A percentile compares a stretch with the other conserved stretches of the same genome.
Evolutionary conservation across 805 yeast species (phyloP).

Genomic region (Lipomyces kockii): DNA sequence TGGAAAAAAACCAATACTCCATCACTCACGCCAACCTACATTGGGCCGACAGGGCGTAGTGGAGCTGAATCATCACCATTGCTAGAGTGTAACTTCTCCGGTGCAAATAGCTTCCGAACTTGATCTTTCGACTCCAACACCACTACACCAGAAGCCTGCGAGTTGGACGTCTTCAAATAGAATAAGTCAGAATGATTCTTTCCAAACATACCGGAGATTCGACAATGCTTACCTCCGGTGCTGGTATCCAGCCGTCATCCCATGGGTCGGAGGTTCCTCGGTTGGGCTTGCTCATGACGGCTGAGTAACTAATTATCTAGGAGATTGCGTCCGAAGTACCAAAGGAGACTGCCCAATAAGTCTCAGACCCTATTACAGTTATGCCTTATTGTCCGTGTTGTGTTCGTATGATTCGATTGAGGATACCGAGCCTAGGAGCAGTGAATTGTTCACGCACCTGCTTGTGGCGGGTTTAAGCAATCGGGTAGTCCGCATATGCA

Average conservation of each 20-base stretch:
- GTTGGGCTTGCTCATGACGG: not conserved
- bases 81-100: not conserved
- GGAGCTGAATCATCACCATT: not conserved
- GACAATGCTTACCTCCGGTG: not conserved
- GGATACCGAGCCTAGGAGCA: too few species aligned
- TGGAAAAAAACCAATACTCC: not conserved
- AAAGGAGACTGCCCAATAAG: not conserved
- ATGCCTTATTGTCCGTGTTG: not conserved
- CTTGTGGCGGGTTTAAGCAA: too few species aligned
- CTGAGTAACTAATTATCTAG: not conserved
- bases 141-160: conserved; percentile 16
- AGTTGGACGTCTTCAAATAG: not conserved
- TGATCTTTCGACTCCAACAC: conserved; percentile 19
- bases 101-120: conserved; percentile 19
- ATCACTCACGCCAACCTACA: not conserved
- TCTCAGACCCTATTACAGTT: not conserved
- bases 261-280: conserved; percentile 21
- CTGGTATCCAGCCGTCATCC: conserved; percentile 31
- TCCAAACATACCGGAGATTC: not conserved
- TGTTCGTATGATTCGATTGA: not conserved
- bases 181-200: not conserved
- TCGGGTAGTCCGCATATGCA: too few species aligned
- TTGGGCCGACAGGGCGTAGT: not conserved
- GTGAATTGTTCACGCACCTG: too few species aligned
- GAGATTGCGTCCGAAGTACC: not conserved